Base-by-base conservation (phyloP, 805 yeast genomes). In the Danielia reshetovae region DNA sequence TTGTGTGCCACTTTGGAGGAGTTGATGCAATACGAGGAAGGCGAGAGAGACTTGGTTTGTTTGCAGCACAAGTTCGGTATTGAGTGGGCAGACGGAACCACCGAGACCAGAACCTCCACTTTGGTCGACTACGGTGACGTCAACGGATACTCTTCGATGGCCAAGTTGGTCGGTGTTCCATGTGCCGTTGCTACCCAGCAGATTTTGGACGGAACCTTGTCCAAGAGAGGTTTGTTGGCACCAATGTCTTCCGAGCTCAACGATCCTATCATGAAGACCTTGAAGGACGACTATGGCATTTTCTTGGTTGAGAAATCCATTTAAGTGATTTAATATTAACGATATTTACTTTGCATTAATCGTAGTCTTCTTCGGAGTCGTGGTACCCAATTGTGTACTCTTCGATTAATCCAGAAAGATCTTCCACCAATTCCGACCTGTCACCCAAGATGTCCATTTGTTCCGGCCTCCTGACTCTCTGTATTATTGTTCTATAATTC, bases 21-120 rank as follows among this genome's bases (percentile, higher is more conserved):
- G 53, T 74, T 85, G 73, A 86, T 93, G 96, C 97, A 90, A 74
- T 89, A 85, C 65, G 96, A 79, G 64, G 81, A 82, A 57, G 90
- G 85, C 48, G 98, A 93, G 76, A 84, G 96, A 65, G 98, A 93
- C 65, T 70, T 90, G 63, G 96, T 93, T 47, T 79, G 84, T 54
- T 75, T 93, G 59, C 98, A 93, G 74, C 98, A 93, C 77, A 90
- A 89, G 75, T 93, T 93, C 57, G 97, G 95, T 52, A 87, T 93
- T 51, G 93, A 85, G 68, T 86, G 95, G 90, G 88, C 90, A 37
- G 93, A 93, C 55, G 97, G 97, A 49, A 64, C 78, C 47, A 77
- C 74, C 36, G 97, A 93, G 71, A 76, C 82, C 44, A 88, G 97
- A 75, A 89, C 97, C 39, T 85, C 97, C 14, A 93, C 98, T 40